Conservation (phyloP, 2,329 filamentous ascomycete genomes). For the Ophiocordyceps unilateralis region DNA sequence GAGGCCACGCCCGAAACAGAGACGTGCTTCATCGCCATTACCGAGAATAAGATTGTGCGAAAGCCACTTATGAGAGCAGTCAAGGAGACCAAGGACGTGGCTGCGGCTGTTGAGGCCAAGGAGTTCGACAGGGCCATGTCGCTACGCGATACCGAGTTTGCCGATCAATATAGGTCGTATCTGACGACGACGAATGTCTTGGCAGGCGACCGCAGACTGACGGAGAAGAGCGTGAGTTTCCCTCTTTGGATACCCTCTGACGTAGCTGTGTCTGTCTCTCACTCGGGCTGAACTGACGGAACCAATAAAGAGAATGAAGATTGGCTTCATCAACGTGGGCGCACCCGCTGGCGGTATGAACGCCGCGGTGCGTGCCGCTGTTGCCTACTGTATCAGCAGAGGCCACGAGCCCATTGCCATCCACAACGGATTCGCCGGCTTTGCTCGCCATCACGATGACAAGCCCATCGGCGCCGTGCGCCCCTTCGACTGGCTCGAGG, state of each 20-base stretch:
- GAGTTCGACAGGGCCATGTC: slow-evolving; percentile 80
- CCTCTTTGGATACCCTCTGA: too few species aligned
- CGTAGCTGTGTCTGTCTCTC: not conserved
- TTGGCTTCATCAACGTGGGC: slow-evolving; percentile 93
- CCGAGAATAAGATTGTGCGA: slow-evolving; percentile 92
- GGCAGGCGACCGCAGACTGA: slow-evolving; percentile 48
- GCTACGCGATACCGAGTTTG: slow-evolving; percentile 82
- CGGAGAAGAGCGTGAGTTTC: slow-evolving; percentile 50
- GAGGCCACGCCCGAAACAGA: slow-evolving; percentile 78
- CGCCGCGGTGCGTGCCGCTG: slow-evolving; percentile 79
- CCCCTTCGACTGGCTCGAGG: slow-evolving; percentile 80
- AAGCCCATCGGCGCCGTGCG: slow-evolving; percentile 68
- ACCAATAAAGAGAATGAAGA: slow-evolving; percentile 54
- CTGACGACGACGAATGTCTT: slow-evolving; percentile 77
- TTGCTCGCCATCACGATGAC: slow-evolving; percentile 79
- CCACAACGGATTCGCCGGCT: slow-evolving; percentile 90
- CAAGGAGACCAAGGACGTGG: slow-evolving; percentile 66
- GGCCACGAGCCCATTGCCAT: slow-evolving; percentile 90
- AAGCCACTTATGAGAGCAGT: slow-evolving; percentile 84
- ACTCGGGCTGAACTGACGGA: too few species aligned
- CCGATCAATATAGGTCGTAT: slow-evolving; percentile 81
- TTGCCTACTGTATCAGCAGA: slow-evolving; percentile 78
- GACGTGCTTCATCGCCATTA: slow-evolving; percentile 89
- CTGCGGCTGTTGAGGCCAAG: slow-evolving; percentile 63
- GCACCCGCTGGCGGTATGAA: slow-evolving; percentile 98